Base-by-base conservation (phyloP, 108 stramenopile genomes). In the Nannochloropsis granulata region DNA sequence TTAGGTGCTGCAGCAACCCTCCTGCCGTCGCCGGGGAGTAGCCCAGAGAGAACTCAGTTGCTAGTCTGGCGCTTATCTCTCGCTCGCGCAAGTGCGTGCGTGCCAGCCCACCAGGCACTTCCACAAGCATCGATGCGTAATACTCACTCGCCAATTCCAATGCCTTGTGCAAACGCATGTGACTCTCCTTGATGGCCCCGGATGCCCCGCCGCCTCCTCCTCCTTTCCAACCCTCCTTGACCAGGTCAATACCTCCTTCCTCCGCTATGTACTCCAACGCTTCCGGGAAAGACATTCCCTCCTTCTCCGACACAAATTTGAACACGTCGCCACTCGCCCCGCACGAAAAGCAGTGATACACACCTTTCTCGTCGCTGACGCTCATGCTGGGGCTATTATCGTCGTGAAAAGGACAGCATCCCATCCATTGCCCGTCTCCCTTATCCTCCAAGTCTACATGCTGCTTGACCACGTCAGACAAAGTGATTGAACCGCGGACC, bases 341-440 rank as follows among this genome's bases (percentile, higher is more conserved):
- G 87, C 96, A 97, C 12, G 93, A 90, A 87, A 97, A 97, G 85
- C 96, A 97, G 82, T 95, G 95, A 91, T 93, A 97, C 13, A 94
- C 88, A 78, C 93, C 93, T 45, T 93, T 87, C 9, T 88, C 87
- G 24, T 92, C 90, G 78, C 94, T 94, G 79, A 97, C 92, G 25
- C 86, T 90, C 85, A 96, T 86, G 23, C 93, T 93, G 8, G 96
- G 95, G 56, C 93, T 94, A 45, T 91, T 84, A 83, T 97, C 96
- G 82, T 95, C 91, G 86, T 97, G 96, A 86, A 97, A 96, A 23
- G 96, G 96, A 89, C 96, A 97, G 45, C 94, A 88, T 13, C 84
- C 87, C 24, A 83, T 56, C 87, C 56, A 71, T 71, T 71, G 56
- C 9, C 56, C 56, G 56, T 71, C 56, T n/a, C 56, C 56, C n/a